Base-by-base conservation (phyloP, 2,329 filamentous ascomycete species). In the Botrytis deweyae region DNA sequence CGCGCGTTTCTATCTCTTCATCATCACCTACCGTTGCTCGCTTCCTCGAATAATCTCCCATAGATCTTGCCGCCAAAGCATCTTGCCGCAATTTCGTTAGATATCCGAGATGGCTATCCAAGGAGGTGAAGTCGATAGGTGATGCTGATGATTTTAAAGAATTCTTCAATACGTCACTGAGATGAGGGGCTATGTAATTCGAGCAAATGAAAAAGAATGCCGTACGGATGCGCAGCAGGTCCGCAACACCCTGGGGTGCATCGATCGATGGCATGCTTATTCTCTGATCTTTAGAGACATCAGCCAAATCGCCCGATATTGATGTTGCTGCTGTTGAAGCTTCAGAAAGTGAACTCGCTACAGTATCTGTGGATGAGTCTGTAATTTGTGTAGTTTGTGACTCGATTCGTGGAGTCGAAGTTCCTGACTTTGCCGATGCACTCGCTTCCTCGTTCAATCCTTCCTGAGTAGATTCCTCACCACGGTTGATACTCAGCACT, bases 11-110 rank as follows among this genome's bases (percentile, higher is more conserved):
- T 20, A 88, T 87, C 52, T 89, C 88, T 38, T 89, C 88, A 46
- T 93, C 91, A 52, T 80, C 79, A 14, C 93, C 93, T 74, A 93
- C 90, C 0, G 87, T 81, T 1, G 83, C 83, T 25, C 91, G 87
- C 81, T 95, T 95, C 33, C 90, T 87, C 5, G 92, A 89, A 81
- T 91, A 94, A 81, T 95, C 91, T 2, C 86, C 87, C 14, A 90
- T 83, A 3, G 90, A 90, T 71, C 93, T 88, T 4, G 92, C 85
- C 1, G 92, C 89, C 9, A 90, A 82, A 0, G 92, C 93, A 80
- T 97, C 90, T 59, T 91, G 87, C 64, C 92, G 91, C 29, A 97
- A 83, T 59, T 88, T 87, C 0, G 88, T 85, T 4, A 98, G 83
- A 74, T 89, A 84, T 25, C 87, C 83, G 18, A 97, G 86, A 80